Evolutionary conservation across 192 early-diverging fungal species (phyloP), one percentile per base, ranked within the genome.

Genomic region (Diversispora epigaea): DNA sequence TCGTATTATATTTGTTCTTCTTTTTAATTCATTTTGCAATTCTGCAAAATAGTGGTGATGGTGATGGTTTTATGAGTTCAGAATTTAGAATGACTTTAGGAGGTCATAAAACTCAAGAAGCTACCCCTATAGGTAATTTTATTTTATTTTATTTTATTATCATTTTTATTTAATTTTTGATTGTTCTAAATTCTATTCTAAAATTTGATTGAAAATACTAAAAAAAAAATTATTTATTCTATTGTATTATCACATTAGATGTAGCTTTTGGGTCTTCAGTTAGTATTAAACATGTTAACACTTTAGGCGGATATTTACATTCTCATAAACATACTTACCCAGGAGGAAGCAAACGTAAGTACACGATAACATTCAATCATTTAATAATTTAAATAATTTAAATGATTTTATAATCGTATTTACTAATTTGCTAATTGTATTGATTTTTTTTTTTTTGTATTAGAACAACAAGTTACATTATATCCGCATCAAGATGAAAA

Each of bases 21-120:
- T 99, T 97, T 82, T 89, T 89, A 74, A 84, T 99, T 57, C 97
- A 99, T 81, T 99, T 99, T 82, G 79, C 81, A 52, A 80, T 95
- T 12, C 84, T 99, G 56, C 81, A 80, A 44, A 84, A 87, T 63
- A 85, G 85, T 61, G 97, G 97, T n/a, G 91, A 93, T 22, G 97
- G 97, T 40, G 94, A 97, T 82, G 88, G 86, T 0, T 96, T 96
- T 77, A 95, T 98, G 93, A 91, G 89, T 77, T 87, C 92, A 41
- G 87, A 88, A 71, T 97, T 98, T 85, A 94, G 96, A 79, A 88
- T 89, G 71, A 89, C 91, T 40, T 84, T 98, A 3, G 76, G 80
- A 8, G 97, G 95, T 17, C 90, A 87, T 75, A 80, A 80, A 22
- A 63, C 91, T 4, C 14, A 54, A 25, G 11, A 79, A 55, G 83